These are phyloP conservation scores for Colletotrichum graminicola DNA, from an alignment of 2,329 filamentous ascomycete species.

Conservation along the genomic window DNA sequence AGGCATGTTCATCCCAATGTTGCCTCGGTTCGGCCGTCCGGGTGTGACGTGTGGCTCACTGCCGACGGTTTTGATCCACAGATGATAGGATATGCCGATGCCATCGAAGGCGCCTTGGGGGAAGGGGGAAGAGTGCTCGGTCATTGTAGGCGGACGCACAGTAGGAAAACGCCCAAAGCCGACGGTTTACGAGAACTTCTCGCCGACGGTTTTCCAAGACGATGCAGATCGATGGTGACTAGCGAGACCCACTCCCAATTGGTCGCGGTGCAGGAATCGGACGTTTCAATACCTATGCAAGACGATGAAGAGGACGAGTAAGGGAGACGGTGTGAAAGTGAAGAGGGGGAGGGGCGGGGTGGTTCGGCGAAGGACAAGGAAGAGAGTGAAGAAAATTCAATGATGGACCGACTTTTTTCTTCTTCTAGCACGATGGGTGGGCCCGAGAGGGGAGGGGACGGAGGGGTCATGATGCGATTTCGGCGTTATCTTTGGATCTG, in stretches of 20 bases:
- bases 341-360: background rate
- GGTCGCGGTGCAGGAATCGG: conserved; percentile 24
- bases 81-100: background rate
- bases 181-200: conserved; percentile 39
- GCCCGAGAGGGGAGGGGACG: conserved; percentile 7
- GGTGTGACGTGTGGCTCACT: background rate
- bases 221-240: conserved; percentile 32
- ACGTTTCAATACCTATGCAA: conserved; percentile 19
- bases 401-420: conserved; percentile 14
- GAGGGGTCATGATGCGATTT: conserved; percentile 37
- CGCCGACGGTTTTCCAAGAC: conserved; percentile 17
- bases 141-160: background rate
- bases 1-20: background rate
- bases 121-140: background rate
- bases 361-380: background rate
- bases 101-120: background rate
- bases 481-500: conserved; percentile 65
- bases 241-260: conserved; percentile 31
- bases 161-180: conserved; percentile 1
- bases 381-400: conserved; percentile 14
- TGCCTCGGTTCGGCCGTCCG: background rate
- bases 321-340: conserved; percentile 18
- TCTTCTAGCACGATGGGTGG: conserved; percentile 26
- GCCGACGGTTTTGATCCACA: background rate
- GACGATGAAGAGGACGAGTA: background rate